Base-by-base conservation (phyloP, 148 eudicot species). In the Suaeda aralocaspica region DNA sequence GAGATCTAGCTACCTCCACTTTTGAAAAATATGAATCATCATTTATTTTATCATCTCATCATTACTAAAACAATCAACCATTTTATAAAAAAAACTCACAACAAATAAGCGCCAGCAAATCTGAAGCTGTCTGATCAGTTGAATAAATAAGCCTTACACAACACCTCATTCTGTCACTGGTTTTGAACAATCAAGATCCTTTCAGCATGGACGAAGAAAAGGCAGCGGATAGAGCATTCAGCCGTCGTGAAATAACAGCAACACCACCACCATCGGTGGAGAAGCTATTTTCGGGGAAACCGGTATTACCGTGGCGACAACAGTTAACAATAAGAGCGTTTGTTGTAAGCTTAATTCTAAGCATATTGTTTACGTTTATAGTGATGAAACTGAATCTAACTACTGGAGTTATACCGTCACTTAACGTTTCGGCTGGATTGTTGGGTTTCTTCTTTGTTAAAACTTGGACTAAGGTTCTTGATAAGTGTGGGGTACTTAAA, bases 401-500 rank as follows among this genome's bases (percentile, higher is more conserved):
- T 1, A 82, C 84, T 15, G 84, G 84, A 14, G 67, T 82, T 34
- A 75, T 82, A 1, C 84, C 84, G 6, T 82, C 82, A 2, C 71
- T 82, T 6, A 82, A 75, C 15, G 82, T 82, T 21, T 78, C 84
- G 0, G 84, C 84, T 21, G 84, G 84, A 0, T 67, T 82, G 5
- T 53, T 82, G 24, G 82, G 84, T 7, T 82, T 78, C 69, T 78
- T 82, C 74, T 82, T 82, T 50, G 82, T 82, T 4, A 82, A 82
- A 41, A 65, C 67, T 9, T 82, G 84, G 84, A 78, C 84, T 1
- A 75, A 64, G 26, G 28, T 78, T 31, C 74, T 82, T 25, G 72
- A 75, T 5, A 72, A 68, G 31, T 44, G 64, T 9, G 84, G 81
- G 2, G 2, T 75, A 9, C 74, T 78, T 49, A 59, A 66, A 25